phyloP scores from a whole-genome alignment of 495 filamentous ascomycete genomes.

The Penicillium manginii region DNA sequence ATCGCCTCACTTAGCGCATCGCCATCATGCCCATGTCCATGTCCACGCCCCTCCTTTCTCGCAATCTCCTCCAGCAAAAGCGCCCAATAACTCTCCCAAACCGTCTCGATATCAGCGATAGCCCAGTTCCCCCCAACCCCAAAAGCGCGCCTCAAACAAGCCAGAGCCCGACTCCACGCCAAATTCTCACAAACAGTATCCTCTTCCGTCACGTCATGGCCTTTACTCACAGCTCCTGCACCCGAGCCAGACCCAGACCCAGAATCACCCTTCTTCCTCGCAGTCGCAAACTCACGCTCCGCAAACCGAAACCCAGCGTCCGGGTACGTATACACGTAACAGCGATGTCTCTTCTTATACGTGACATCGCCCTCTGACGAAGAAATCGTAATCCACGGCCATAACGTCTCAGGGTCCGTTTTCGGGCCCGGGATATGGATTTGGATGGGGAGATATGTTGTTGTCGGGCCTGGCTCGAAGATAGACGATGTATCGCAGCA shows the following conservation, averaged over 20 bases:
- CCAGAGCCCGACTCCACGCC: slow-evolving; percentile 59
- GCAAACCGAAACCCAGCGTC: slow-evolving; percentile 55
- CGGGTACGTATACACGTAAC: slow-evolving; percentile 50
- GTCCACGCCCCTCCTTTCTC: slow-evolving; percentile 1
- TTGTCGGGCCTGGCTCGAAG: slow-evolving; percentile 35
- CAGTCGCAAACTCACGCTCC: slow-evolving; percentile 40
- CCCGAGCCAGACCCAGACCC: background rate
- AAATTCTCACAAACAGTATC: slow-evolving; percentile 45
- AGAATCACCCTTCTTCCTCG: slow-evolving; percentile 15
- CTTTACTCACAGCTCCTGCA: background rate
- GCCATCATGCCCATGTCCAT: background rate
- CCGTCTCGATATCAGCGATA: slow-evolving; percentile 59
- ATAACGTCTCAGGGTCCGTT: slow-evolving; percentile 35
- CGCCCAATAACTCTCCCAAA: slow-evolving; percentile 60
- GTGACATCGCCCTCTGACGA: slow-evolving; percentile 27
- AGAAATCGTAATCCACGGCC: slow-evolving; percentile 29
- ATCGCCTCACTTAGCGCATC: slow-evolving; percentile 8
- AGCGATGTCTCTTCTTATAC: slow-evolving; percentile 49
- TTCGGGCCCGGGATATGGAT: slow-evolving; percentile 56
- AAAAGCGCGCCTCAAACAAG: slow-evolving; percentile 57
- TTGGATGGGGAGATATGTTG: slow-evolving; percentile 53
- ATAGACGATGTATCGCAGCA: slow-evolving; percentile 36
- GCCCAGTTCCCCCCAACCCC: slow-evolving; percentile 43
- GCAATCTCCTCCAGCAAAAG: slow-evolving; percentile 19
- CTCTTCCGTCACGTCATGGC: background rate